Evolutionary conservation across 1,284 basidiomycete genomes (phyloP).

Genomic region (Tylopilus sp.): DNA sequence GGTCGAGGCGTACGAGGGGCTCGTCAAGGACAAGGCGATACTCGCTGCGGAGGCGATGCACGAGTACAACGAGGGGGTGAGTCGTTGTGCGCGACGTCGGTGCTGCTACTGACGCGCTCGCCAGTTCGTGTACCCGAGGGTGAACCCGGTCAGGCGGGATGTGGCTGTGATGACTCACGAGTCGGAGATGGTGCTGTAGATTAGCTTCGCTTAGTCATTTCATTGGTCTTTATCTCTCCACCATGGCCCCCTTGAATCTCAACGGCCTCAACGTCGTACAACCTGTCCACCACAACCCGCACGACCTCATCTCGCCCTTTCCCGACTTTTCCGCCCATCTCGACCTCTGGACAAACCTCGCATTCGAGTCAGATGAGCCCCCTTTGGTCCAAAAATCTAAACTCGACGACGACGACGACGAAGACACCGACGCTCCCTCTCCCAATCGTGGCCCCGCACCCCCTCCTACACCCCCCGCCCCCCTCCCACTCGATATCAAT

Average conservation of each 20-base stretch:
- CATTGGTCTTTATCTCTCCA: slow-evolving; percentile 20
- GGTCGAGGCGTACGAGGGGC: slow-evolving; percentile 45
- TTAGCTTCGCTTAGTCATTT: slow-evolving; percentile 14
- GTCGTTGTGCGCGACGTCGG: slow-evolving; percentile 13
- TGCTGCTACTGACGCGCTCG: background rate
- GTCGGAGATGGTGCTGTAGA: slow-evolving; percentile 61
- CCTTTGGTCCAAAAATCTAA: slow-evolving; percentile 38
- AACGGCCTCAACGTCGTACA: slow-evolving; percentile 78
- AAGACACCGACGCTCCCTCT: slow-evolving; percentile 24
- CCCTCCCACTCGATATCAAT: slow-evolving; percentile 49
- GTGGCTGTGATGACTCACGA: slow-evolving; percentile 83
- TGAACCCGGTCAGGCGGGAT: slow-evolving; percentile 72
- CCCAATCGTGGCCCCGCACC: slow-evolving; percentile 38
- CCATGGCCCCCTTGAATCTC: slow-evolving; percentile 50
- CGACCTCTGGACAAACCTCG: slow-evolving; percentile 79
- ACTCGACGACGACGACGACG: slow-evolving; percentile 24
- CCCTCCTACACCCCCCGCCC: slow-evolving; percentile 34
- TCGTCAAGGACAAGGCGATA: slow-evolving; percentile 73
- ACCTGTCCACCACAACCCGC: slow-evolving; percentile 45
- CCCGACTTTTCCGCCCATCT: slow-evolving; percentile 76
- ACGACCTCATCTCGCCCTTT: slow-evolving; percentile 59
- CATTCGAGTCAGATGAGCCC: slow-evolving; percentile 75
- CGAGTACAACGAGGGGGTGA: slow-evolving; percentile 79
- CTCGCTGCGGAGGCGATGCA: slow-evolving; percentile 79
- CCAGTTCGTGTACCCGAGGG: slow-evolving; percentile 78